Evolutionary conservation across 2,329 filamentous ascomycete species (phyloP), one percentile per base, ranked within the genome.

Genomic region (Fusarium ambrosium): DNA sequence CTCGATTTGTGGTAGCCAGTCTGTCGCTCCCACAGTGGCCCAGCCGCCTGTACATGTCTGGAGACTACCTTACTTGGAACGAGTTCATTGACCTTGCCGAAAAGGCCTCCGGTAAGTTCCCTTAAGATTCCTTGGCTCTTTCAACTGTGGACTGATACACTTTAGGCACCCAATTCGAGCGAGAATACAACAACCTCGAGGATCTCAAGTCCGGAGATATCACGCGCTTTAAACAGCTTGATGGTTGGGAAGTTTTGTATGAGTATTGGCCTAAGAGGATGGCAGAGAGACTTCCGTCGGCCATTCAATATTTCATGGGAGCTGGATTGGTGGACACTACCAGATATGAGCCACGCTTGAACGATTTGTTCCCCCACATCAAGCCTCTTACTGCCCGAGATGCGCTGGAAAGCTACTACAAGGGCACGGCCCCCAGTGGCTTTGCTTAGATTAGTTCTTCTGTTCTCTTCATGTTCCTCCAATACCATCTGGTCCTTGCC

Each of bases 381-480:
- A 60, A 60, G 41, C 39, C 55, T 6, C 45, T 45, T 8, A 61
- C 55, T 18, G 63, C 51, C 4, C 29, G n/a, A 20, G 63, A 65
- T 36, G 29, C 43, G 2, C 36, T 65, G 24, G 51, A 65, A 29
- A 20, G 84, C 71, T 5, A 83, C 80, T 63, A 48, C n/a, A n/a
- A 62, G 24, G 24, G 24, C 24, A n/a, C n/a, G n/a, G n/a, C n/a
- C n/a, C n/a, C n/a, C n/a, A n/a, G n/a, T n/a, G 24, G 24, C 24
- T 27, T 27, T 5, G 24, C 24, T 27, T 27, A 27, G 24, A 27
- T 27, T 27, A 27, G 6, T 27, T 27, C n/a, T n/a, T n/a, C n/a
- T n/a, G n/a, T 27, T 6, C 27, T 27, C 6, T 27, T 27, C 27
- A 27, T 7, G 6, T 27, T 8, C 27, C 6, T 27, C 8, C 8